Conservation (phyloP, 305 asterid genomes). For the Plantago lanceolata region DNA sequence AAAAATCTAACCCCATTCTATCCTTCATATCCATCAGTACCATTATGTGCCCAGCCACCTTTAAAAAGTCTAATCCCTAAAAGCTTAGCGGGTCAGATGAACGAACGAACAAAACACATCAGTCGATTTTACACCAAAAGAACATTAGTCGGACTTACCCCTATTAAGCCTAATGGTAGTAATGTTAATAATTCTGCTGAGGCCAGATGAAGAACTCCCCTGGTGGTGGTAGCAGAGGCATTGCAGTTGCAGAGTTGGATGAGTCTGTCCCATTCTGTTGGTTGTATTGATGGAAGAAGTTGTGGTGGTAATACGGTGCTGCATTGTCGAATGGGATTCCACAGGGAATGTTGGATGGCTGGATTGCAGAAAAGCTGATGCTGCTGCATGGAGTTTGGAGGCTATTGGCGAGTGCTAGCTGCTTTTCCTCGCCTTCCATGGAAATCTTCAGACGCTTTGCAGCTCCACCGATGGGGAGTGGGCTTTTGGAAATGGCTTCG, state of each 20-base stretch:
- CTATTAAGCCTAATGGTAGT: background rate
- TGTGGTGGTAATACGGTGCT: constrained; percentile 39
- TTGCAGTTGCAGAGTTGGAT: background rate
- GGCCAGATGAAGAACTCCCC: constrained; percentile 15
- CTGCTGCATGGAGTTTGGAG: constrained; percentile 38
- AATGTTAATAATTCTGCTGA: constrained; percentile 10
- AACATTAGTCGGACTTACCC: constrained; percentile 2
- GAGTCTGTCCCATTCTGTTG: background rate
- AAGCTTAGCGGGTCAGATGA: constrained; percentile 5
- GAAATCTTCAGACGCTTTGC: constrained; percentile 77
- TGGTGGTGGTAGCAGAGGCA: constrained; percentile 4
- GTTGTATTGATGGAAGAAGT: constrained; percentile 12
- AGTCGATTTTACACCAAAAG: background rate
- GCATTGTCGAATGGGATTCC: constrained; percentile 57
- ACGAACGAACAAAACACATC: constrained; percentile 9
- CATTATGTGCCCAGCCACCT: background rate
- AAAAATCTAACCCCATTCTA: background rate
- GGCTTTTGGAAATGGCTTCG: constrained; percentile 66
- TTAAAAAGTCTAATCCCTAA: background rate
- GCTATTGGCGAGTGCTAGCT: constrained; percentile 21
- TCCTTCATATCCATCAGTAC: background rate
- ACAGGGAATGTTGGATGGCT: constrained; percentile 48
- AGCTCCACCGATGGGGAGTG: constrained; percentile 85
- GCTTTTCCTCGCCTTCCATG: constrained; percentile 48
- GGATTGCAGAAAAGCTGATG: constrained; percentile 53